phyloP scores from a whole-genome alignment of 257 asterid genomes.

The Henckelia pumila region DNA sequence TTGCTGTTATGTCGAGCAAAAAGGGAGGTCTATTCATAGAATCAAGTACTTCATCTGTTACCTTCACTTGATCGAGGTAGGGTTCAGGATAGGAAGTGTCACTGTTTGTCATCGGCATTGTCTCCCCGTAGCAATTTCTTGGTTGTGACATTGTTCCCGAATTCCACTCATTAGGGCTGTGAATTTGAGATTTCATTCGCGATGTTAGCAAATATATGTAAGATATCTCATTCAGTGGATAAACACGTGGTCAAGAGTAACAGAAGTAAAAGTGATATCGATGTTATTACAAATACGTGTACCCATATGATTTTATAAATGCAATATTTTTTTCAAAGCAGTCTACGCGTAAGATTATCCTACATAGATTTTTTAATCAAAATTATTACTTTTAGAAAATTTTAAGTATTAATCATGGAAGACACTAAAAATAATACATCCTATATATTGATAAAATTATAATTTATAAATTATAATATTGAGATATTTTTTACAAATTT shows the following conservation, averaged over 20 bases:
- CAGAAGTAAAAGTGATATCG: not conserved
- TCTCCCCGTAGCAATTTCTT: constrained; percentile 88
- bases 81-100: constrained; percentile 43
- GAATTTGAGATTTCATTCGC: not conserved
- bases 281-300: too few species aligned
- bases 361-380: not conserved
- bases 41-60: constrained; percentile 42
- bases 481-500: too few species aligned
- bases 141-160: constrained; percentile 31
- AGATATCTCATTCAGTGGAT: not conserved
- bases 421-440: not conserved
- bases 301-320: too few species aligned
- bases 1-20: constrained; percentile 74
- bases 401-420: too few species aligned
- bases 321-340: too few species aligned
- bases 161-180: constrained; percentile 87
- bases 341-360: not conserved
- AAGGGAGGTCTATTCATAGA: constrained; percentile 73
- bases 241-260: not conserved
- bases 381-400: too few species aligned
- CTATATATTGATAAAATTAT: not conserved
- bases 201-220: not conserved
- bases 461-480: too few species aligned
- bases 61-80: constrained; percentile 63
- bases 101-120: constrained; percentile 43